Evolutionary conservation across 208 protist genomes (phyloP).

Genomic region (Wallacemonas collosoma): DNA sequence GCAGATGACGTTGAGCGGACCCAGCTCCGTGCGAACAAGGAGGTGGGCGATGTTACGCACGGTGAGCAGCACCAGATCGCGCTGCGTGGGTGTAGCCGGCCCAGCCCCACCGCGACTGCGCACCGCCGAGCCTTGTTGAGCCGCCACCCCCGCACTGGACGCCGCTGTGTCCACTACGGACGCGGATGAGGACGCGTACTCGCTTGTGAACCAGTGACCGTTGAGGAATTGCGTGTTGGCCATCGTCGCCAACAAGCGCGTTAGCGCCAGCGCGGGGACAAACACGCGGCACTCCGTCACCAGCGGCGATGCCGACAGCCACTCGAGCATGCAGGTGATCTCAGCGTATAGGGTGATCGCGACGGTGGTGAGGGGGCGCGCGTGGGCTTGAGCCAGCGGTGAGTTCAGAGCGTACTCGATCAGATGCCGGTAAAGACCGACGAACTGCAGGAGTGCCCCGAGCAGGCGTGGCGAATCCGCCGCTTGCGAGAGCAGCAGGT

Average conservation of each 20-base stretch:
- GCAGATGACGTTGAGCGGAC: constrained; percentile 9
- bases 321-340: constrained; percentile 55
- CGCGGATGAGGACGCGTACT: constrained; percentile 2
- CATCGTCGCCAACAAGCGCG: constrained; percentile 50
- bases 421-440: constrained; percentile 53
- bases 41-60: constrained; percentile 65
- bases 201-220: constrained; percentile 14
- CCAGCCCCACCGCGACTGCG: neutral
- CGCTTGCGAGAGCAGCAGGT: constrained; percentile 53
- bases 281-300: constrained; percentile 63
- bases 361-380: constrained; percentile 32
- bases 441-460: constrained; percentile 60
- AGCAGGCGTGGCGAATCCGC: constrained; percentile 51
- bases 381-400: constrained; percentile 21
- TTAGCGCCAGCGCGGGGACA: constrained; percentile 56
- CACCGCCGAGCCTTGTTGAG: too few species aligned
- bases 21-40: constrained; percentile 58
- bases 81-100: constrained; percentile 18
- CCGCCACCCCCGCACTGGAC: neutral
- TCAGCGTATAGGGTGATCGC: constrained; percentile 61
- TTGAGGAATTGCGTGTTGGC: constrained; percentile 36
- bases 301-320: constrained; percentile 52
- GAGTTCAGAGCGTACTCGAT: constrained; percentile 61
- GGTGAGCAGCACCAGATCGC: constrained; percentile 44
- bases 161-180: neutral